Evolutionary conservation across 2,329 filamentous ascomycete genomes (phyloP).

Genomic region (Xylaria sp.): DNA sequence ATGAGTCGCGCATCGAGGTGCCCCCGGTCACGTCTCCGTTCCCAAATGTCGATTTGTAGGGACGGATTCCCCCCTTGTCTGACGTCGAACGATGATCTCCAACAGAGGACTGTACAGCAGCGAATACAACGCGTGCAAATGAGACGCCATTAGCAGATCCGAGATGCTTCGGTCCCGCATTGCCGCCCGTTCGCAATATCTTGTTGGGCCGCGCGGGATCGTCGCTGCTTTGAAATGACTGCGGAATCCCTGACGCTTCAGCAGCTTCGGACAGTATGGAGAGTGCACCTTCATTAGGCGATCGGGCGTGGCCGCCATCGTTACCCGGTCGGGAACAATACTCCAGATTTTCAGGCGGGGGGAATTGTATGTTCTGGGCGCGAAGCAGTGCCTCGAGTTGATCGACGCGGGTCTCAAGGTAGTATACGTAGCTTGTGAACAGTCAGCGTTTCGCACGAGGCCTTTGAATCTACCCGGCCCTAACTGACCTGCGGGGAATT

Average conservation of each 20-base stretch:
- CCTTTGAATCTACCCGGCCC: not conserved
- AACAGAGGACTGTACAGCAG: conserved; percentile 82
- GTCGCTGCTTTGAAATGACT: conserved; percentile 51
- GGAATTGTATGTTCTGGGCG: conserved; percentile 76
- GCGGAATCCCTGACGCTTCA: conserved; percentile 48
- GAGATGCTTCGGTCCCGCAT: conserved; percentile 81
- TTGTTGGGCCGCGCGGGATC: conserved; percentile 66
- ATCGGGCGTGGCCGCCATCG: conserved; percentile 51
- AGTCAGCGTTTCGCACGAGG: conserved; percentile 36
- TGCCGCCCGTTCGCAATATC: conserved; percentile 54
- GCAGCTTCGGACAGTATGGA: conserved; percentile 50
- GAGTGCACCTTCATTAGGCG: conserved; percentile 52
- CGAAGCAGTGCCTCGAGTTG: conserved; percentile 83
- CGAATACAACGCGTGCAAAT: conserved; percentile 93
- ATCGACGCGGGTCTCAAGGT: conserved; percentile 86
- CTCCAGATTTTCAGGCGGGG: conserved; percentile 77
- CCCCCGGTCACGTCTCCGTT: conserved; percentile 63
- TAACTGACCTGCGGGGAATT: conserved; percentile 86
- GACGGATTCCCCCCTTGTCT: conserved; percentile 71
- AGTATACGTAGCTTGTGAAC: conserved; percentile 82
- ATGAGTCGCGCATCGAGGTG: conserved; percentile 92
- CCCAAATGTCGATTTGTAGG: conserved; percentile 65
- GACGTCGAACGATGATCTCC: conserved; percentile 73
- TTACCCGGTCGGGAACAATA: conserved; percentile 63
- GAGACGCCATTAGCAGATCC: conserved; percentile 91